Percentiles rank a stretch among this genome's conserved stretches.
Conservation (phyloP, 2,329 filamentous ascomycete genomes). For the Emericellopsis atlantica region DNA sequence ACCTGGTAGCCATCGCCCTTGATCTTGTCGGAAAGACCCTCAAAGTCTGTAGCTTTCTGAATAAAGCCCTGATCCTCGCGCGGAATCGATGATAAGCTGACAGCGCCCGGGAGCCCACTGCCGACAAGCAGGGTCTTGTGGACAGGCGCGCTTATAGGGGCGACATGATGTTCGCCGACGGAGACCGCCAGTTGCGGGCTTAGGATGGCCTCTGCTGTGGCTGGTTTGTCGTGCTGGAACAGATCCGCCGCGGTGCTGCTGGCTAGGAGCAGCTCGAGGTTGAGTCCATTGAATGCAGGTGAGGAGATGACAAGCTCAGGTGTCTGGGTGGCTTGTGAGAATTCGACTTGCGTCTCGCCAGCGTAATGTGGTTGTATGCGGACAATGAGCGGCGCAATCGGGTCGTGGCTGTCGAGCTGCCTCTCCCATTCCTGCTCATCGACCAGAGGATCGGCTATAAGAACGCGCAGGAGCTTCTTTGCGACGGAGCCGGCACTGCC, state of each 20-base stretch:
- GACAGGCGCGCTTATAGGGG: slow-evolving; percentile 66
- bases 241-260: slow-evolving; percentile 29
- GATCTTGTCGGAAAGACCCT: slow-evolving; percentile 24
- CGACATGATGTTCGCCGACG: slow-evolving; percentile 49
- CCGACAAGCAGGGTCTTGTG: slow-evolving; percentile 69
- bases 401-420: slow-evolving; percentile 38
- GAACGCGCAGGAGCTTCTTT: slow-evolving; percentile 52
- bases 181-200: slow-evolving; percentile 63
- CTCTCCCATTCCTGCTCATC: slow-evolving; percentile 54
- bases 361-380: slow-evolving; percentile 29
- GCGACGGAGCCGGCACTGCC: slow-evolving; percentile 33
- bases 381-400: slow-evolving; percentile 48
- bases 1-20: slow-evolving; percentile 32
- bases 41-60: slow-evolving; percentile 45
- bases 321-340: slow-evolving; percentile 21
- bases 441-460: slow-evolving; percentile 58
- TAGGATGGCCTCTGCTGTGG: slow-evolving; percentile 54
- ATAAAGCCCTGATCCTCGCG: slow-evolving; percentile 26
- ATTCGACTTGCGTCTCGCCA: slow-evolving; percentile 12
- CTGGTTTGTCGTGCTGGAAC: slow-evolving; percentile 14
- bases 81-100: slow-evolving; percentile 33
- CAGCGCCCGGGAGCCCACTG: slow-evolving; percentile 57
- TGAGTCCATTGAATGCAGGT: slow-evolving; percentile 44
- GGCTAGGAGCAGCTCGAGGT: slow-evolving; percentile 51
- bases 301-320: slow-evolving; percentile 50